Evolutionary conservation across 768 basidiomycete genomes (phyloP).

Genomic region (Tricholoma matsutake): DNA sequence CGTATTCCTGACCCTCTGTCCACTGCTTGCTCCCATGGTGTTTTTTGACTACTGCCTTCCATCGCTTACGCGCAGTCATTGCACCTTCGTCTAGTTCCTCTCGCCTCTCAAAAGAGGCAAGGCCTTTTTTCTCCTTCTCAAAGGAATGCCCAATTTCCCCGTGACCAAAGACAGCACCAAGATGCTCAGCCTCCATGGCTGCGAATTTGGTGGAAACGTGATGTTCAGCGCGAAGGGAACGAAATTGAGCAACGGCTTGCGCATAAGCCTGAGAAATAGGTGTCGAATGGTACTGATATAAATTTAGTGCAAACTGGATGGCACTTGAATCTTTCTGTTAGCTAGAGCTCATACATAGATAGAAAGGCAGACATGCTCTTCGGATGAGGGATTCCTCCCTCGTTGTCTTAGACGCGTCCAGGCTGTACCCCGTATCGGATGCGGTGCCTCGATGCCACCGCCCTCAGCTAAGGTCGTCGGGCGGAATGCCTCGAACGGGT

Average conservation of each 20-base stretch:
- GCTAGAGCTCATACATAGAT: slow-evolving; percentile 2
- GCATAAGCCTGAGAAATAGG: slow-evolving; percentile 81
- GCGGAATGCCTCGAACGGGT: slow-evolving; percentile 93
- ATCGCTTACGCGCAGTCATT: slow-evolving; percentile 67
- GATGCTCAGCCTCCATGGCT: slow-evolving; percentile 70
- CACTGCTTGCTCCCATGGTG: slow-evolving; percentile 48
- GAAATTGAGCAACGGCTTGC: slow-evolving; percentile 79
- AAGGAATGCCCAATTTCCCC: slow-evolving; percentile 62
- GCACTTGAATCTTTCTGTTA: slow-evolving; percentile 45
- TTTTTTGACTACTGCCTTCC: slow-evolving; percentile 64
- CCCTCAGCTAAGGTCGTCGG: slow-evolving; percentile 75
- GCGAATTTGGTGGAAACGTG: slow-evolving; percentile 76
- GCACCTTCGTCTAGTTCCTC: slow-evolving; percentile 58
- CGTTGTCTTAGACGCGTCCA: slow-evolving; percentile 86
- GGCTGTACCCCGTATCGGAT: slow-evolving; percentile 51
- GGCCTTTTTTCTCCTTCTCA: slow-evolving; percentile 55
- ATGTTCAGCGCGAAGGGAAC: slow-evolving; percentile 81
- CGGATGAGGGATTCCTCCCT: slow-evolving; percentile 77
- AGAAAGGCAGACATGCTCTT: slow-evolving; percentile 66
- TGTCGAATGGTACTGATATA: slow-evolving; percentile 61
- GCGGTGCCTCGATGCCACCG: slow-evolving; percentile 50
- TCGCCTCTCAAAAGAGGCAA: slow-evolving; percentile 57
- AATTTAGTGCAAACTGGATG: slow-evolving; percentile 75
- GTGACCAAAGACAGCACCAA: slow-evolving; percentile 63
- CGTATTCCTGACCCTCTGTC: slow-evolving; percentile 74